These are phyloP conservation scores for Stromatinia cepivora DNA, from an alignment of 2,329 filamentous ascomycete genomes.

Conservation along the genomic window DNA sequence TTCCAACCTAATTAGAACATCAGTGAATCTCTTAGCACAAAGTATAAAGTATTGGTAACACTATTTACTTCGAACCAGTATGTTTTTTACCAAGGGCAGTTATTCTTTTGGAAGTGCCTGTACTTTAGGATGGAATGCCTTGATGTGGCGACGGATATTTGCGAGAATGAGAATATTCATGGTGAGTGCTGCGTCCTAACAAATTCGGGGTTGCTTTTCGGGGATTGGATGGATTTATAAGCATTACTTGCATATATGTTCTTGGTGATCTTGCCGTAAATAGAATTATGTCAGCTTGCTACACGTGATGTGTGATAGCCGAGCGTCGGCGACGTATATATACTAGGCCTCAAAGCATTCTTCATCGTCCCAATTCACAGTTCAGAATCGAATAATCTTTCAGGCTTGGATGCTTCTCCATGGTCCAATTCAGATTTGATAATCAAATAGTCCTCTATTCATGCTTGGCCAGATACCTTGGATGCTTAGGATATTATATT, in stretches of 20 bases:
- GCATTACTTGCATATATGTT: not conserved
- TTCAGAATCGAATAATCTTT: too few species aligned
- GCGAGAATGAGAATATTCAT: not conserved
- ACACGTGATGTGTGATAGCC: not conserved
- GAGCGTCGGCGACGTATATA: too few species aligned
- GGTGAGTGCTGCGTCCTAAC: not conserved
- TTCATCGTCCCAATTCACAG: too few species aligned
- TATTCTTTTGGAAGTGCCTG: not conserved
- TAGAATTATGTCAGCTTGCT: not conserved
- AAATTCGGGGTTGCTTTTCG: not conserved
- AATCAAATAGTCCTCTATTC: too few species aligned
- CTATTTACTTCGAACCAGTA: not conserved
- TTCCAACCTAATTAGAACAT: not conserved
- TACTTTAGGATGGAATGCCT: not conserved
- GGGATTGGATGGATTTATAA: not conserved
- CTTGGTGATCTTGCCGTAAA: not conserved
- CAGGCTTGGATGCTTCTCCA: too few species aligned
- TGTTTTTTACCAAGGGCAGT: not conserved
- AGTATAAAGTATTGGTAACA: not conserved
- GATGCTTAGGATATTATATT: too few species aligned
- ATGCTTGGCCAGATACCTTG: too few species aligned
- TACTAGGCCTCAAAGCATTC: too few species aligned
- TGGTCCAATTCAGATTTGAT: too few species aligned
- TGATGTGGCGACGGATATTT: too few species aligned
- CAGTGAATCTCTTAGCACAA: not conserved